phyloP scores from a whole-genome alignment of 306 rosid genomes.

The Casuarina cunninghamiana region DNA sequence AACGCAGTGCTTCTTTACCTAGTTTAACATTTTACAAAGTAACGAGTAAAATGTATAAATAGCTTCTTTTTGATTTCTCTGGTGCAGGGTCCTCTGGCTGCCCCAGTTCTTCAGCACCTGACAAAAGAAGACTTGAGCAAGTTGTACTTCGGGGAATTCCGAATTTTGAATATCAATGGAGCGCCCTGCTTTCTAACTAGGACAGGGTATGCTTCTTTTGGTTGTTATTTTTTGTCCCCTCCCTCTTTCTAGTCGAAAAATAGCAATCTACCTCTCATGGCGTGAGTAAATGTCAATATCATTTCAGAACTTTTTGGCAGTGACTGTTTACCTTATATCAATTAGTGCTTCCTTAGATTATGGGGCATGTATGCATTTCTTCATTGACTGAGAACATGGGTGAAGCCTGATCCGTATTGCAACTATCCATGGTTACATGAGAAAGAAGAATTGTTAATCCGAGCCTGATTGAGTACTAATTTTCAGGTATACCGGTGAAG shows the following conservation, averaged over 20 bases:
- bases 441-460: conserved; percentile 9
- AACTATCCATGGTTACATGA: conserved; percentile 6
- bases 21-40: conserved; percentile 7
- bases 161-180: conserved; percentile 79
- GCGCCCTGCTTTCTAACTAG: conserved; percentile 77
- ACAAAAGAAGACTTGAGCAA: conserved; percentile 86
- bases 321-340: conserved; percentile 2
- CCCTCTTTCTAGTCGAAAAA: neutral
- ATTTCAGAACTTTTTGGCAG: neutral
- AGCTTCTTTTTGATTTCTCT: conserved; percentile 21
- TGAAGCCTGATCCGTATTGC: neutral
- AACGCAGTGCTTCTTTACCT: conserved; percentile 15
- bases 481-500: conserved; percentile 97
- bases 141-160: conserved; percentile 80
- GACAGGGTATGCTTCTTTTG: conserved; percentile 69
- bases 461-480: neutral
- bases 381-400: neutral
- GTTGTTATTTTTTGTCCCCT: neutral
- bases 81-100: conserved; percentile 93
- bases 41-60: conserved; percentile 1
- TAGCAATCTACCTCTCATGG: neutral
- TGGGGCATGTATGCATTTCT: neutral
- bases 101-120: conserved; percentile 83
- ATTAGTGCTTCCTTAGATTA: neutral
- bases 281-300: neutral